Base-by-base conservation (phyloP, 164 flowering plant genomes). In the Sedum album region DNA sequence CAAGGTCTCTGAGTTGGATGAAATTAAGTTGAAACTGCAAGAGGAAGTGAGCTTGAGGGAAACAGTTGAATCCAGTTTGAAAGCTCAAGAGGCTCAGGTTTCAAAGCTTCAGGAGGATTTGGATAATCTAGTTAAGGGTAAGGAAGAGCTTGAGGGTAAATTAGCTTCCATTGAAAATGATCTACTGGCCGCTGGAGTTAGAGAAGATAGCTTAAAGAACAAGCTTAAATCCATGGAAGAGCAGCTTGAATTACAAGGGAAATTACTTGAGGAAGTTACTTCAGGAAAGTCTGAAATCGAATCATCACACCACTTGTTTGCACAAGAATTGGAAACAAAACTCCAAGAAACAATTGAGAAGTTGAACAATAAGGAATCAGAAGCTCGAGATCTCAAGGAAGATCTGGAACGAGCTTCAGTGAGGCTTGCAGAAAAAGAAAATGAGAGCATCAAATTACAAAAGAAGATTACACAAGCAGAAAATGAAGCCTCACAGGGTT, bases 191-290 rank as follows among this genome's bases (percentile, higher is more conserved):
- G 70, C 87, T 76, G 81, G 78, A 66, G 36, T 79, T 48, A 85
- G 81, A 71, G 97, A 89, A 73, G 75, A 62, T 53, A 88, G 86
- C 55, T 57, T 83, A 51, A 25, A 81, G 75, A 81, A 81, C 71
- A 91, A 88, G 82, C 89, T 88, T 17, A 85, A 86, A 67, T 76
- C 78, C 71, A 82, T 89, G 5, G 88, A 85, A 73, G 85, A 77
- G 74, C 77, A 83, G 73, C 65, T 88, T 26, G 82, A 79, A 71
- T 70, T 83, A 70, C 85, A 85, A 36, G 80, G 73, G 35, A 77
- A 63, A 75, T 31, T 71, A 21, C 63, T 86, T 66, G 85, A 83
- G 74, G 69, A 88, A 71, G 78, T 84, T 57, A 80, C 77, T 48
- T 68, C 85, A 26, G 82, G 79, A 73, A 75, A 74, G 70, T 66